Percentiles rank a stretch among this genome's conserved stretches.
Evolutionary conservation across 2,329 filamentous ascomycete genomes (phyloP).

Genomic region (Aureobasidium lini): DNA sequence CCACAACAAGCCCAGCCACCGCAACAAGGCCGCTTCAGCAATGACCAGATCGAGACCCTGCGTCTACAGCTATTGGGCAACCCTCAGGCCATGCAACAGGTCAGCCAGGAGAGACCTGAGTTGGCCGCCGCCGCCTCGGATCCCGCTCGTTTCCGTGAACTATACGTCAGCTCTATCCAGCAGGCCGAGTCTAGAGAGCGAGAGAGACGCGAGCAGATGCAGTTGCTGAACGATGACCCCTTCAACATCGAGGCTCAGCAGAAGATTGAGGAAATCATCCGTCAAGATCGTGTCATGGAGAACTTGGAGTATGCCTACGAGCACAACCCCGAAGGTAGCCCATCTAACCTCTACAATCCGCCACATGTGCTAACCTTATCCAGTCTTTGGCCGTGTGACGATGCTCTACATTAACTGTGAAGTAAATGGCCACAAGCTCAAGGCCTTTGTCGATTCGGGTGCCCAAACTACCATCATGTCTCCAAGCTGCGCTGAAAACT

Average conservation of each 20-base stretch:
- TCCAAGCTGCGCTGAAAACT: conserved; percentile 79
- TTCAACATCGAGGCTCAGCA: conserved; percentile 88
- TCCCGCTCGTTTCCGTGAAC: conserved; percentile 65
- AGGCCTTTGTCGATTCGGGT: conserved; percentile 94
- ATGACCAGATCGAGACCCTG: conserved; percentile 64
- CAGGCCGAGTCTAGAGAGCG: conserved; percentile 64
- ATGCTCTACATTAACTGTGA: conserved; percentile 96
- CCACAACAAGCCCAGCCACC: conserved; percentile 23
- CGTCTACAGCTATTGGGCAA: conserved; percentile 77
- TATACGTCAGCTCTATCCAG: conserved; percentile 60
- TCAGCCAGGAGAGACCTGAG: conserved; percentile 66
- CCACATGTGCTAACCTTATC: neutral
- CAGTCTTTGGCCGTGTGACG: conserved; percentile 88
- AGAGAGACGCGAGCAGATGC: conserved; percentile 75
- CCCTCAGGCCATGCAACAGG: conserved; percentile 61
- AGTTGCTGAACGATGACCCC: conserved; percentile 81
- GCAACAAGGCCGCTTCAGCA: conserved; percentile 15
- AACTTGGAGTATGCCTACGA: conserved; percentile 96
- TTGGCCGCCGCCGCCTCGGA: conserved; percentile 71
- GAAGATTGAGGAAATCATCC: conserved; percentile 94
- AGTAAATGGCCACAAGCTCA: conserved; percentile 86
- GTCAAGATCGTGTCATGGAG: conserved; percentile 87
- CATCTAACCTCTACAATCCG: neutral
- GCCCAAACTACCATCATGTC: conserved; percentile 99
- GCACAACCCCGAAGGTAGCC: conserved; percentile 84